These are phyloP conservation scores for Fusarium floridanum DNA, from an alignment of 2,329 filamentous ascomycete species.

Conservation along the genomic window DNA sequence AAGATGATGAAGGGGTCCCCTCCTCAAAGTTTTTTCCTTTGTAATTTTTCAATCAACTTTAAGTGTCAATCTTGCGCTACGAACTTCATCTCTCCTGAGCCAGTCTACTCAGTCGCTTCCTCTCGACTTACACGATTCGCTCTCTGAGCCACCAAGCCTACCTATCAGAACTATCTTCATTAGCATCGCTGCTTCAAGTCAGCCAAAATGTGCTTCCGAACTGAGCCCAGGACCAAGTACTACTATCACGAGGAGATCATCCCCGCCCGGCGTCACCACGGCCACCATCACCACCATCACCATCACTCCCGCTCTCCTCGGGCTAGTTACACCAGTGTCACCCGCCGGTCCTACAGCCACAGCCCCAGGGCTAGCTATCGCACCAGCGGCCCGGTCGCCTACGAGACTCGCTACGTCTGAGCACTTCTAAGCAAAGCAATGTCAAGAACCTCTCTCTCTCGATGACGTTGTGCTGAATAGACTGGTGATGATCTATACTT, in stretches of 20 bases:
- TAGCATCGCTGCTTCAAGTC: conserved; percentile 14
- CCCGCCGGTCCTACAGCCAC: conserved; percentile 52
- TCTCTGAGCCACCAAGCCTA: neutral
- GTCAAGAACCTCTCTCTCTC: neutral
- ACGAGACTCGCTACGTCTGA: conserved; percentile 34
- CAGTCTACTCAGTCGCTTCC: neutral
- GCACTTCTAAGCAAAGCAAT: neutral
- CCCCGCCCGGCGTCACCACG: conserved; percentile 57
- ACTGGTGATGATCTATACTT: conserved; percentile 11
- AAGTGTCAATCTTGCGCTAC: neutral
- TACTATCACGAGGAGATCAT: conserved; percentile 69
- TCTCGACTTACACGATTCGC: neutral
- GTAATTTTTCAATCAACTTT: conserved; percentile 9
- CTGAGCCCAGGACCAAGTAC: conserved; percentile 60
- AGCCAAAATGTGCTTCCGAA: conserved; percentile 64
- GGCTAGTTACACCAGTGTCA: conserved; percentile 59
- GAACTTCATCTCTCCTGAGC: neutral
- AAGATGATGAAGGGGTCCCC: conserved; percentile 41
- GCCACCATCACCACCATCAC: conserved; percentile 53
- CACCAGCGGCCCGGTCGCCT: conserved; percentile 54
- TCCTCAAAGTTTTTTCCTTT: conserved; percentile 8
- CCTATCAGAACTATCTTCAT: conserved; percentile 5
- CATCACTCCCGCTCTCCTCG: conserved; percentile 54
- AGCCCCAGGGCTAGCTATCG: conserved; percentile 60
- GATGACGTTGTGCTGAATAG: conserved; percentile 31